Percentiles rank a stretch among this genome's conserved stretches.
phyloP scores from a whole-genome alignment of 768 basidiomycete species.

The Boletus rufocinnamomeus region DNA sequence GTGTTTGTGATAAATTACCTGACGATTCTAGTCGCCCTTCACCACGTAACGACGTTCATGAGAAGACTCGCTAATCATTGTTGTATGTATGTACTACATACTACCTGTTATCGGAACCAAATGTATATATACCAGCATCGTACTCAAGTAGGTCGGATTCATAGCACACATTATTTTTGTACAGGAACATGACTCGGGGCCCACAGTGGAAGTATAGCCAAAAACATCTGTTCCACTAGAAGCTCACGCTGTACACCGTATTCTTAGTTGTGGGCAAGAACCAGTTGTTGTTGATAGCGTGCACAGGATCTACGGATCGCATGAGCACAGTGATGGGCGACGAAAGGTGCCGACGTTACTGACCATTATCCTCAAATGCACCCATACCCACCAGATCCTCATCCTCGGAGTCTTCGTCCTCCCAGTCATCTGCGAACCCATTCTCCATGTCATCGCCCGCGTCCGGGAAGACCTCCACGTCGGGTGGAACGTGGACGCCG shows the following conservation, averaged over 20 bases:
- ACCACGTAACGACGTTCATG: not conserved
- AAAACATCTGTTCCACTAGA: slow-evolving; percentile 14
- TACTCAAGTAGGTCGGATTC: not conserved
- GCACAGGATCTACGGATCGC: slow-evolving; percentile 12
- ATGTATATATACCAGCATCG: not conserved
- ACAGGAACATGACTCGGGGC: not conserved
- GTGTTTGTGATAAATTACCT: not conserved
- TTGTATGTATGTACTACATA: not conserved
- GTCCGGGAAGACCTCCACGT: slow-evolving; percentile 3
- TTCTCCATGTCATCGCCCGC: slow-evolving; percentile 14
- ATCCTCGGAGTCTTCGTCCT: slow-evolving; percentile 19
- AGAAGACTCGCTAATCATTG: not conserved
- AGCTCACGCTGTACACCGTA: slow-evolving; percentile 29
- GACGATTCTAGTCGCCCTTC: not conserved
- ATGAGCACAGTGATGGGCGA: slow-evolving; percentile 3
- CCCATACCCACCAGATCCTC: slow-evolving; percentile 9
- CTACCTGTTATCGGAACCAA: not conserved
- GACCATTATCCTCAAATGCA: slow-evolving; percentile 14
- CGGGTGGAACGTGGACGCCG: not conserved
- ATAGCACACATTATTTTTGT: not conserved
- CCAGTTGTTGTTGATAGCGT: slow-evolving; percentile 23
- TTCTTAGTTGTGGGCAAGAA: slow-evolving; percentile 22
- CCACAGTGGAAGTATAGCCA: not conserved
- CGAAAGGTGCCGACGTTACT: not conserved
- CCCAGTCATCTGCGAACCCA: slow-evolving; percentile 16